These are phyloP conservation scores for Colletotrichum spaethianum DNA, from an alignment of 2,329 filamentous ascomycete genomes.

Conservation along the genomic window DNA sequence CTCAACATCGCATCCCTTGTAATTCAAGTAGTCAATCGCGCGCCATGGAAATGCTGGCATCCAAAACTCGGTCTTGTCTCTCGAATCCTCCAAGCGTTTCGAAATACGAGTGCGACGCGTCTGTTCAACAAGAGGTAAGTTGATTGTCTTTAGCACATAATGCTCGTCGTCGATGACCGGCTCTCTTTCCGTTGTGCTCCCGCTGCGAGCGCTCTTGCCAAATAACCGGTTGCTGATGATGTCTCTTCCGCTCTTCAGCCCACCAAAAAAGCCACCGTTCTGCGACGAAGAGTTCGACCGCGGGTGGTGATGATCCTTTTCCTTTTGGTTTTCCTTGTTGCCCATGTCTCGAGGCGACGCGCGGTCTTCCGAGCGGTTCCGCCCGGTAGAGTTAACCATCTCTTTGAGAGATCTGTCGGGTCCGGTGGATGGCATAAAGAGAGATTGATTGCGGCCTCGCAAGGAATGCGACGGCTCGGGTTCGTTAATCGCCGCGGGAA, in stretches of 20 bases:
- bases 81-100: constrained; percentile 86
- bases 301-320: constrained; percentile 51
- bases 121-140: constrained; percentile 88
- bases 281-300: constrained; percentile 68
- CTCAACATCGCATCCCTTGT: constrained; percentile 93
- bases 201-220: constrained; percentile 81
- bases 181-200: constrained; percentile 77
- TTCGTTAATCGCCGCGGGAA: constrained; percentile 51
- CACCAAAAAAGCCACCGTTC: constrained; percentile 79
- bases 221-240: constrained; percentile 88
- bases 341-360: constrained; percentile 60
- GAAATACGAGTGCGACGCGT: constrained; percentile 93
- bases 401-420: constrained; percentile 78
- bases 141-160: constrained; percentile 88
- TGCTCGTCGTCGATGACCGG: constrained; percentile 82
- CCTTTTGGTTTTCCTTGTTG: constrained; percentile 53
- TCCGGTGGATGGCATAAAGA: constrained; percentile 74
- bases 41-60: constrained; percentile 97
- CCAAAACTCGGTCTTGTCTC: constrained; percentile 98
- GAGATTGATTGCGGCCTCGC: constrained; percentile 54
- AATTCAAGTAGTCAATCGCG: constrained; percentile 96
- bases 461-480: constrained; percentile 53
- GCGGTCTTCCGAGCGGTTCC: constrained; percentile 83
- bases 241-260: constrained; percentile 81
- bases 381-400: constrained; percentile 74